These are phyloP conservation scores for Sphaerulina vaccinii DNA, from an alignment of 2,329 filamentous ascomycete genomes.

Conservation along the genomic window DNA sequence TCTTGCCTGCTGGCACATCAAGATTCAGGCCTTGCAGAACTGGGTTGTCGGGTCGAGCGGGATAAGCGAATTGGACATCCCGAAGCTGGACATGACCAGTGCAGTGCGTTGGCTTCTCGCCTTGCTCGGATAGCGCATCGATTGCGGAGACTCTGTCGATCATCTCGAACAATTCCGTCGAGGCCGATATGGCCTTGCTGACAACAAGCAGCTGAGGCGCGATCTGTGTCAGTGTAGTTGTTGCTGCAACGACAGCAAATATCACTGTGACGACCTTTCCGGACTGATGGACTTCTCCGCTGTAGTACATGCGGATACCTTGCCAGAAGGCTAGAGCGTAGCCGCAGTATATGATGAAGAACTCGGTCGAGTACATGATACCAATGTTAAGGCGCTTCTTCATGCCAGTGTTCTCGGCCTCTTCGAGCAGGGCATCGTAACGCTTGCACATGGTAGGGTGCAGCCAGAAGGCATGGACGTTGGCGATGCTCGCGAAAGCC, in stretches of 20 bases:
- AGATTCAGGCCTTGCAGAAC: conserved; percentile 39
- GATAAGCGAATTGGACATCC: conserved; percentile 70
- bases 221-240: conserved; percentile 40
- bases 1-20: conserved; percentile 41
- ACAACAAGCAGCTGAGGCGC: conserved; percentile 43
- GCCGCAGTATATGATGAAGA: conserved; percentile 43
- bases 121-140: conserved; percentile 36
- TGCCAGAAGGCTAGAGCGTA: conserved; percentile 46
- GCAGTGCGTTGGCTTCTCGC: conserved; percentile 22
- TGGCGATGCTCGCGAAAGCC: conserved; percentile 45
- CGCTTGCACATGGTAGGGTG: conserved; percentile 42
- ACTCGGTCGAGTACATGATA: conserved; percentile 43
- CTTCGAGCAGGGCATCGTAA: conserved; percentile 45
- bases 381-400: conserved; percentile 46
- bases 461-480: conserved; percentile 50
- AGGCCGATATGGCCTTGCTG: conserved; percentile 43
- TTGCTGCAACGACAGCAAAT: conserved; percentile 17
- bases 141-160: conserved; percentile 43
- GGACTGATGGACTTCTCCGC: conserved; percentile 33
- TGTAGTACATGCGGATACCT: conserved; percentile 38
- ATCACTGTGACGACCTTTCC: conserved; percentile 37
- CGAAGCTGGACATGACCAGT: conserved; percentile 58
- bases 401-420: conserved; percentile 45
- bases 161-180: conserved; percentile 41
- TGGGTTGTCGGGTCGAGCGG: conserved; percentile 42